These are phyloP conservation scores for Blattamonas nauphoetae DNA, from an alignment of 78 protist species.

Conservation along the genomic window DNA sequence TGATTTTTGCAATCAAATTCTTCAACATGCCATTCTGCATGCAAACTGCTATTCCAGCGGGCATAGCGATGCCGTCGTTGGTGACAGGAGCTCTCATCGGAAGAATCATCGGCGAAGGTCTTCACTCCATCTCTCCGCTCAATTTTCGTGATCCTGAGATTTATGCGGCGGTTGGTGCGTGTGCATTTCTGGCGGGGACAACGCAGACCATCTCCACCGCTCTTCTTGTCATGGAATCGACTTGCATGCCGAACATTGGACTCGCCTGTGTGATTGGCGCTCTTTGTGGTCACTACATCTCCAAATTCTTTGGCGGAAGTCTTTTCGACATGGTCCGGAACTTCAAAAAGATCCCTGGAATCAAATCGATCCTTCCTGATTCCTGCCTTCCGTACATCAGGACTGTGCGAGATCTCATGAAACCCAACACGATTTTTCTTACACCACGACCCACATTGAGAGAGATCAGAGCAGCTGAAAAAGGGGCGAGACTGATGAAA, in stretches of 20 bases:
- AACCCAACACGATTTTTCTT: not conserved
- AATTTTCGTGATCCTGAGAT: not conserved
- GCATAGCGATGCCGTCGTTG: not conserved
- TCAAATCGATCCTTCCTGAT: not conserved
- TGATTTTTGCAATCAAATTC: not conserved
- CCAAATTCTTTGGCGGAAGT: not conserved
- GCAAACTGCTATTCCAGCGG: not conserved
- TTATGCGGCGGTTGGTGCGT: not conserved
- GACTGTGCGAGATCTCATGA: not conserved
- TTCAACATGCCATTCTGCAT: not conserved
- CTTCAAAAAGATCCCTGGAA: not conserved
- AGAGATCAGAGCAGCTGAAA: not conserved
- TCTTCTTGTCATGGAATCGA: not conserved
- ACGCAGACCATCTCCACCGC: slow-evolving; percentile 13
- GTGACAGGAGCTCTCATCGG: slow-evolving; percentile 1
- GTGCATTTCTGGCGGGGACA: not conserved
- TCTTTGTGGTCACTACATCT: not conserved
- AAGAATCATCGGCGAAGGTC: not conserved
- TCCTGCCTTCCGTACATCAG: not conserved
- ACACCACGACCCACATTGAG: not conserved
- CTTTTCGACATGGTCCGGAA: not conserved
- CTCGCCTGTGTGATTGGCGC: not conserved
- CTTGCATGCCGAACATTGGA: not conserved
- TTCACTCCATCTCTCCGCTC: not conserved
- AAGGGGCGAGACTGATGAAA: not conserved